These are phyloP conservation scores for Emmonsiellopsis sp. DNA, from an alignment of 2,329 filamentous ascomycete genomes.

Conservation along the genomic window DNA sequence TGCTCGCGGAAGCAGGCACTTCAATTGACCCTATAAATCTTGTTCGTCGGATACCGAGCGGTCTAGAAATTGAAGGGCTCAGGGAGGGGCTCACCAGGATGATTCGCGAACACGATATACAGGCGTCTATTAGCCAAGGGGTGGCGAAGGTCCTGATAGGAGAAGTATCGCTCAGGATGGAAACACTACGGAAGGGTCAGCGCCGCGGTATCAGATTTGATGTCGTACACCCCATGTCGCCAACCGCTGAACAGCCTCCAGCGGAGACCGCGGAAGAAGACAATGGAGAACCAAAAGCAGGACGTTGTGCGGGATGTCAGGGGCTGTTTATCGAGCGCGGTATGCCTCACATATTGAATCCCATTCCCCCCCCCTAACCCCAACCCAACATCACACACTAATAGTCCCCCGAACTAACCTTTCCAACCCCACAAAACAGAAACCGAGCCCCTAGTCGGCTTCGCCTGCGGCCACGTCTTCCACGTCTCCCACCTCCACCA, in stretches of 20 bases:
- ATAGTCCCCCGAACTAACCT: background rate
- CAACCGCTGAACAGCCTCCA: background rate
- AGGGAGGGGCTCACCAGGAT: constrained; percentile 81
- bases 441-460: constrained; percentile 52
- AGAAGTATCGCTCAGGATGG: constrained; percentile 80
- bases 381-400: background rate
- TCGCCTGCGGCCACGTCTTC: constrained; percentile 61
- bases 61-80: constrained; percentile 83
- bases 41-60: constrained; percentile 82
- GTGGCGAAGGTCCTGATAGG: constrained; percentile 79
- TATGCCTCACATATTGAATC: constrained; percentile 14
- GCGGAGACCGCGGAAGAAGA: constrained; percentile 1
- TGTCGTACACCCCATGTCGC: constrained; percentile 37
- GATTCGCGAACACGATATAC: constrained; percentile 92
- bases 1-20: constrained; percentile 90
- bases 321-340: constrained; percentile 30
- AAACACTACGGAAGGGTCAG: constrained; percentile 67
- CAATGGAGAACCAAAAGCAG: constrained; percentile 9
- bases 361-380: background rate
- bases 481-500: constrained; percentile 53
- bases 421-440: constrained; percentile 26
- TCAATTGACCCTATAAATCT: constrained; percentile 87
- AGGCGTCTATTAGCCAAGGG: constrained; percentile 82
- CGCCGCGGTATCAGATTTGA: constrained; percentile 85
- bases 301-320: constrained; percentile 31